Evolutionary conservation across 1,284 basidiomycete genomes (phyloP), one percentile per base, ranked within the genome.

Genomic region (Tremellales sp.): DNA sequence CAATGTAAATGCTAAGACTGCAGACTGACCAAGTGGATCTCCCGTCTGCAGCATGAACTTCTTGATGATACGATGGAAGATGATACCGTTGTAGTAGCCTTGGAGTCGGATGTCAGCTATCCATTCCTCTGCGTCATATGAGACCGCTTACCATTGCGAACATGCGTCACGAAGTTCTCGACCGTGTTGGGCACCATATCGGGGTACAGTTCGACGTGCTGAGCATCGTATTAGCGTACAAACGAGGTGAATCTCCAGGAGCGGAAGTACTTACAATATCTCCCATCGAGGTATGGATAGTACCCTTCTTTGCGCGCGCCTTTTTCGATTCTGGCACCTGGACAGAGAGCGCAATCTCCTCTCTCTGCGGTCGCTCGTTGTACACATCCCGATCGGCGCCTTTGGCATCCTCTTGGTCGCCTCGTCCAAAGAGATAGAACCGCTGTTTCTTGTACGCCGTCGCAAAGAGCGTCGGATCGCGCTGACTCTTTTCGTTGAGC

Each of bases 61-160:
- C 56, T 89, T 83, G 68, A 99, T 99, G 55, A 98, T 87, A 50
- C 95, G 87, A 71, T 99, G 95, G 78, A 98, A 97, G 64, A 97
- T 82, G 45, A 97, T 78, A 18, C 86, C 84, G 68, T 99, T 93
- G 69, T 87, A 98, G 75, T 90, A 98, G 1, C 89, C 84, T 61
- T 36, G n/a, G n/a, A n/a, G 3, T 26, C 33, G 26, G 10, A 13
- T 40, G 19, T 32, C 14, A 26, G 18, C 5, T 26, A 9, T 25
- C 26, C 14, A n/a, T n/a, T 27, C 31, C 7, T 16, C 33, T 10
- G 6, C 16, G 16, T 14, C 3, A n/a, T 33, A 16, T 4, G 3
- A 5, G 9, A 9, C 10, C n/a, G 48, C 54, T 40, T n/a, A 58
- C 62, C 66, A 43, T 66, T 90, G 57, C 85, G 79, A n/a, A 89